Conservation (phyloP, 2,329 filamentous ascomycete genomes). For the Fusarium avenaceum region DNA sequence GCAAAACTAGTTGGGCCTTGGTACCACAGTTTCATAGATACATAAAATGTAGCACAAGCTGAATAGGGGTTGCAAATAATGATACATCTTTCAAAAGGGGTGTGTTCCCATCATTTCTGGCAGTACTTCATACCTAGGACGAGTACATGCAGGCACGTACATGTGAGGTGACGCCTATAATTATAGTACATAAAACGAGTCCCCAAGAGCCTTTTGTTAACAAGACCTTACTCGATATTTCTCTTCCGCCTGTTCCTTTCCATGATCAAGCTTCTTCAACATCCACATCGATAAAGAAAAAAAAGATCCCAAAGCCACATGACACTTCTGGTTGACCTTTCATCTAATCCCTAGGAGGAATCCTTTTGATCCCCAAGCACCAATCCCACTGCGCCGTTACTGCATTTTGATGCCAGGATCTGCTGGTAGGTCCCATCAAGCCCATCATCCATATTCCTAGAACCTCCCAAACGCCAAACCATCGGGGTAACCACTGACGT, state of each 20-base stretch:
- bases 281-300: conserved; percentile 1
- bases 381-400: conserved; percentile 30
- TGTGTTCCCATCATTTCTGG: conserved; percentile 35
- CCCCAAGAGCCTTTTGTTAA: conserved; percentile 5
- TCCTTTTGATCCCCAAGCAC: conserved; percentile 27
- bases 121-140: conserved; percentile 33
- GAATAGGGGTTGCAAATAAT: background rate
- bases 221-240: conserved; percentile 12
- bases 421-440: conserved; percentile 23
- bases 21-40: background rate
- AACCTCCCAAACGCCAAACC: conserved; percentile 47
- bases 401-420: conserved; percentile 20
- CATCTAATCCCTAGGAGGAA: conserved; percentile 12
- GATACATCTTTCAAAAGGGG: conserved; percentile 26
- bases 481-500: conserved; percentile 41
- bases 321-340: conserved; percentile 18
- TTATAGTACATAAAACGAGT: conserved; percentile 40
- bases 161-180: conserved; percentile 38
- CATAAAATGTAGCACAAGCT: background rate
- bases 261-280: conserved; percentile 13
- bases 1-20: background rate
- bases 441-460: conserved; percentile 31
- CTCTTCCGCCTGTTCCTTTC: conserved; percentile 18
- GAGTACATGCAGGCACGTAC: conserved; percentile 23
- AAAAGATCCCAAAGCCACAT: conserved; percentile 2